These are phyloP conservation scores for Cladosporium sp. DNA, from an alignment of 2,329 filamentous ascomycete genomes.

Conservation along the genomic window DNA sequence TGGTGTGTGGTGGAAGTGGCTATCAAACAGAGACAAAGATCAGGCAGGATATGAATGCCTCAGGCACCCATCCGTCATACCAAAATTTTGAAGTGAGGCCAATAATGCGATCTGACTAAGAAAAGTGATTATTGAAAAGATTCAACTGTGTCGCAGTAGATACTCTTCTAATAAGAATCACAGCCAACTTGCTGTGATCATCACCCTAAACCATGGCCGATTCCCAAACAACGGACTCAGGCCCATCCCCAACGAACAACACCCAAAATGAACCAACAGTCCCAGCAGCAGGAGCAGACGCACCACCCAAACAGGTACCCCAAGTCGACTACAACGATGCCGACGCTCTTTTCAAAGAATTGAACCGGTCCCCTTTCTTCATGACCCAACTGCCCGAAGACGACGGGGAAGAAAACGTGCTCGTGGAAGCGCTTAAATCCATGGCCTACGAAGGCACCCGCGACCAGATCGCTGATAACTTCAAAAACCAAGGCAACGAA, in stretches of 20 bases:
- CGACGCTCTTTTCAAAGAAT: constrained; percentile 58
- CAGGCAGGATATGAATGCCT: neutral
- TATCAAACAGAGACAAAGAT: too few relatives aligned
- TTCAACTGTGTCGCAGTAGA: neutral
- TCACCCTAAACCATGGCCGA: too few relatives aligned
- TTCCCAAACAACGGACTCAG: neutral
- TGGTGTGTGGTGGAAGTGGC: too few relatives aligned
- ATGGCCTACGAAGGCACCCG: constrained; percentile 90
- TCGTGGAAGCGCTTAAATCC: constrained; percentile 82
- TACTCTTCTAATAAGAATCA: too few relatives aligned
- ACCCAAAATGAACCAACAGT: neutral
- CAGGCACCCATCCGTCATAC: too few relatives aligned
- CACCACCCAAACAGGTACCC: constrained; percentile 31
- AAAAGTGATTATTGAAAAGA: neutral
- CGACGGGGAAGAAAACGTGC: constrained; percentile 66
- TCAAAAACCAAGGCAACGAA: constrained; percentile 92
- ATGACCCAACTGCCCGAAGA: constrained; percentile 81
- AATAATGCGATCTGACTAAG: neutral
- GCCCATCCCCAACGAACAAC: neutral
- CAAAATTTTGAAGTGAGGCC: neutral
- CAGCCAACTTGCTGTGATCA: too few relatives aligned
- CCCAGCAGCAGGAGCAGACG: neutral
- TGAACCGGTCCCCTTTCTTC: constrained; percentile 78
- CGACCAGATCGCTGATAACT: constrained; percentile 74
- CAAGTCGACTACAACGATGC: constrained; percentile 52